Conservation (phyloP, 495 filamentous ascomycete genomes). For the Parathielavia appendiculata region DNA sequence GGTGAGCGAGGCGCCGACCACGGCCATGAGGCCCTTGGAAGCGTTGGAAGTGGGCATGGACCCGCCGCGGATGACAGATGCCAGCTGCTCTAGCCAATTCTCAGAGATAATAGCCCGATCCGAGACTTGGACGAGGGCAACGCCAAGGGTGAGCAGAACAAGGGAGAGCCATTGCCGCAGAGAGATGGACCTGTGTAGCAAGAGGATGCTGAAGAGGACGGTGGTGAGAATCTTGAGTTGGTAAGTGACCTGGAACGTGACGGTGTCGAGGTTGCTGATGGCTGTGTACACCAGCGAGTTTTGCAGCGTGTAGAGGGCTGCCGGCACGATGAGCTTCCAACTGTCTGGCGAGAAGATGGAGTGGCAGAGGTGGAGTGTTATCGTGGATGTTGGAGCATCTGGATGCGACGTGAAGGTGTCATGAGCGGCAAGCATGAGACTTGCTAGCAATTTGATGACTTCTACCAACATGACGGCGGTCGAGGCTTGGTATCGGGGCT, state of each 20-base stretch:
- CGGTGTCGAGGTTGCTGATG: slow-evolving; percentile 64
- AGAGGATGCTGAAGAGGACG: slow-evolving; percentile 58
- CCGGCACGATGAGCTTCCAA: slow-evolving; percentile 71
- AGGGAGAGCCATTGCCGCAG: slow-evolving; percentile 59
- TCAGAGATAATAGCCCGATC: slow-evolving; percentile 47
- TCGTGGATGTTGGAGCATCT: slow-evolving; percentile 51
- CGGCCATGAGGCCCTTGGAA: slow-evolving; percentile 55
- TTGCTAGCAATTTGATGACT: slow-evolving; percentile 61
- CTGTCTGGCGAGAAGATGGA: slow-evolving; percentile 64
- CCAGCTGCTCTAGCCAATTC: slow-evolving; percentile 45
- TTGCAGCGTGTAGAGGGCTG: slow-evolving; percentile 62
- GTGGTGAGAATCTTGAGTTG: slow-evolving; percentile 68
- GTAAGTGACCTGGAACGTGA: slow-evolving; percentile 66
- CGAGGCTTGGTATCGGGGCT: slow-evolving; percentile 63
- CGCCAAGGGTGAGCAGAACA: slow-evolving; percentile 56
- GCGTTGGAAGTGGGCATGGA: slow-evolving; percentile 32
- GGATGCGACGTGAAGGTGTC: slow-evolving; percentile 49
- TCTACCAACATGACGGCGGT: slow-evolving; percentile 73
- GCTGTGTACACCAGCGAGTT: slow-evolving; percentile 68
- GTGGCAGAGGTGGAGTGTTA: slow-evolving; percentile 51
- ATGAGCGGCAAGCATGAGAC: slow-evolving; percentile 46
- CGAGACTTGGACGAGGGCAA: slow-evolving; percentile 55
- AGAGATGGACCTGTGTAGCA: slow-evolving; percentile 52
- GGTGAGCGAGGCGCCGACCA: slow-evolving; percentile 54
- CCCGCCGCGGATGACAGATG: slow-evolving; percentile 30